Base-by-base conservation (phyloP, 192 early-diverging fungal genomes). In the Cetraspora pellucida region DNA sequence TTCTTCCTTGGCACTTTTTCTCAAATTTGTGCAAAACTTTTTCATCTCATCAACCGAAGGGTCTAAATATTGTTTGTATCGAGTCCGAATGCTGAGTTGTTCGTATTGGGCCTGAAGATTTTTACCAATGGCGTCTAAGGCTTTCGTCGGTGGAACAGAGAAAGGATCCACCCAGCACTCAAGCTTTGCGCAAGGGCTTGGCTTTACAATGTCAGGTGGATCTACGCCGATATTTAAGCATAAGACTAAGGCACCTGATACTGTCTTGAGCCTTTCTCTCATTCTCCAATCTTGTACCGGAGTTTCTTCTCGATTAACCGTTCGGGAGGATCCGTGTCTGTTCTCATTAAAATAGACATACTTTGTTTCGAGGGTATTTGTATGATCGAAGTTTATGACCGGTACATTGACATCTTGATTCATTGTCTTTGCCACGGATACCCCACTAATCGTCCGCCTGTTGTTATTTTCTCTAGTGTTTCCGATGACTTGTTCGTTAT, bases 131-230 rank as follows among this genome's bases (percentile, higher is more conserved):
- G 89, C 86, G 72, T 95, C 93, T 72, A 96, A 80, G 21, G 95
- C 93, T 80, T 94, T 93, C 60, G 88, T 85, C 13, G 92, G 90
- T 5, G 92, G 86, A 1, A 93, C 80, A 0, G 90, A 89, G 49
- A 89, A 91, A 0, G 97, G 97, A 78, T 99, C 96, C 8, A 96
- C 89, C 97, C 97, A 99, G 46, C 94, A 95, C 82, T 98, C 95
- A 52, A 97, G 79, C 77, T 94, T 95, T 0, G 97, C 95, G 49
- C 93, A 93, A 3, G 94, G 92, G 17, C 86, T 87, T 10, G 97
- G 94, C 66, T 93, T 94, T 65, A 94, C 91, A 30, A 96, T 78
- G 81, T 97, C 97, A 27, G 97, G 97, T 43, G 97, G 97, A 64
- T 95, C 92, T 13, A 93, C 92, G n/a, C 96, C 96, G 72, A 99